Evolutionary conservation across 2,329 filamentous ascomycete genomes (phyloP), one percentile per base, ranked within the genome.

Genomic region (Talaromyces sp.): DNA sequence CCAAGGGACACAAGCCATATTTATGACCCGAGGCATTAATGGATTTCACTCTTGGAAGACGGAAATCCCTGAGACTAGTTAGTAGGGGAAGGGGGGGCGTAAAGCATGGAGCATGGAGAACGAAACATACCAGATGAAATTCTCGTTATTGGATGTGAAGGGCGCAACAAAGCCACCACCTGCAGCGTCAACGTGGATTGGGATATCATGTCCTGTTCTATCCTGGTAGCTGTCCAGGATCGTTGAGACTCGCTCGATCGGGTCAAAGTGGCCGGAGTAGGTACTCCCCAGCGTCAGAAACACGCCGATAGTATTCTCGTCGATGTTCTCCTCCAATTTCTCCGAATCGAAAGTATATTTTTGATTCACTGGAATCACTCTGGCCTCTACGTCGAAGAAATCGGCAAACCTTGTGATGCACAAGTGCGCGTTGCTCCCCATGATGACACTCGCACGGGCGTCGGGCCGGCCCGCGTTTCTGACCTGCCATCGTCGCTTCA

Each of bases 21-120:
- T 77, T 77, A 52, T 77, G 74, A 7, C 75, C 75, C 1, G 74
- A 76, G 4, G 71, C 77, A 66, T 90, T 90, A 72, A 90, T 90
- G 1, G 74, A 76, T 20, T 72, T 71, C 14, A 77, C 75, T n/a
- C 60, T 63, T 22, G 65, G 56, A 30, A 68, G 51, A 1, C 51
- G 54, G 35, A 68, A 68, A 49, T 68, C 66, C 66, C 66, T 67
- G 3, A 54, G 49, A n/a, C 64, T n/a, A n/a, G n/a, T n/a, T n/a
- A n/a, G n/a, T n/a, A n/a, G n/a, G n/a, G n/a, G n/a, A 51, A 16
- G 32, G 4, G 32, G 14, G 11, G n/a, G n/a, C n/a, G 11, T 6
- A 13, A 35, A 35, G 14, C 14, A 35, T n/a, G n/a, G n/a, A n/a
- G n/a, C n/a, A n/a, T n/a, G 11, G 11, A 13, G n/a, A 16, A 35